Evolutionary conservation across 305 asterid genomes (phyloP).

Genomic region (Plantago lanceolata): DNA sequence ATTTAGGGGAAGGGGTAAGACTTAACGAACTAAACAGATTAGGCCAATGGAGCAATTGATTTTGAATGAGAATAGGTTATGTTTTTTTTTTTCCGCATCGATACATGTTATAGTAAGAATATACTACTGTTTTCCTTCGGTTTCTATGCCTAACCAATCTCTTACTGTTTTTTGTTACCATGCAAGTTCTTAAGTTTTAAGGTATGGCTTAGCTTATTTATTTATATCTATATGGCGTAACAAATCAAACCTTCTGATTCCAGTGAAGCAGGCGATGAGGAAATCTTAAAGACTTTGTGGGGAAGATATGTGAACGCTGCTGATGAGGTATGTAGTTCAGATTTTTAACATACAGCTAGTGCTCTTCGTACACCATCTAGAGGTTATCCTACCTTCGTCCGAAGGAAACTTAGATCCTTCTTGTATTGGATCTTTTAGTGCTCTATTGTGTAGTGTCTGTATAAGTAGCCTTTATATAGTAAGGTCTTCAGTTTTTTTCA

Average conservation of each 20-base stretch:
- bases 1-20: neutral
- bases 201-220: conserved; percentile 11
- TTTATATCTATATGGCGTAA: conserved; percentile 17
- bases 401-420: conserved; percentile 1
- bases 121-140: neutral
- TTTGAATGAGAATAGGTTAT: neutral
- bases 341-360: conserved; percentile 13
- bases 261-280: conserved; percentile 93
- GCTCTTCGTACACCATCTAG: conserved; percentile 7
- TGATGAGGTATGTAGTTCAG: conserved; percentile 55
- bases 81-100: neutral
- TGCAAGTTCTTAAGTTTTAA: conserved; percentile 1
- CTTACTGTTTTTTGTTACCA: neutral
- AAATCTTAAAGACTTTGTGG: conserved; percentile 70
- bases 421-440: neutral
- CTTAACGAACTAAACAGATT: neutral
- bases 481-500: neutral
- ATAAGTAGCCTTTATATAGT: neutral
- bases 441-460: neutral
- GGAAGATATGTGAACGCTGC: conserved; percentile 55
- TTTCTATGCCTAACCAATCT: too few species aligned
- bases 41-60: neutral
- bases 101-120: too few species aligned
- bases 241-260: conserved; percentile 25
- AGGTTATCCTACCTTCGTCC: conserved; percentile 11